Percentiles rank a stretch among this genome's conserved stretches.
phyloP scores from a whole-genome alignment of 495 filamentous ascomycete genomes.

The Choiromyces venosus region DNA sequence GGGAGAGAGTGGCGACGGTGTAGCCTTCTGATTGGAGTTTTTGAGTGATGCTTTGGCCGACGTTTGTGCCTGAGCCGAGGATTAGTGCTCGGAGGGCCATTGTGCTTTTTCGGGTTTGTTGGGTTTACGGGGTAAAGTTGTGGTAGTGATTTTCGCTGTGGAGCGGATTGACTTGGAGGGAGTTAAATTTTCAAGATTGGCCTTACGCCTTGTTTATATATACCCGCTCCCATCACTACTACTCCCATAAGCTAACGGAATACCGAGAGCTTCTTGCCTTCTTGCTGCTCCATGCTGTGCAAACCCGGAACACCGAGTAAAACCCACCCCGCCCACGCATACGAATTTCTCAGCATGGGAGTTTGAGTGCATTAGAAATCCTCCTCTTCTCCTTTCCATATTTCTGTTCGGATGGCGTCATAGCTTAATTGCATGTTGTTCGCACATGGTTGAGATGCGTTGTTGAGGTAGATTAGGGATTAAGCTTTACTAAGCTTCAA shows the following conservation, averaged over 20 bases:
- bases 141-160: background rate
- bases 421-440: too few relatives aligned
- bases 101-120: background rate
- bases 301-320: background rate
- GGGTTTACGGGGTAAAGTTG: background rate
- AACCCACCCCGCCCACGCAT: too few relatives aligned
- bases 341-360: background rate
- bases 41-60: slow-evolving; percentile 13
- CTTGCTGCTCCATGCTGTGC: background rate
- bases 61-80: slow-evolving; percentile 14
- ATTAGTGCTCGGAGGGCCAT: slow-evolving; percentile 20
- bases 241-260: background rate
- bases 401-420: too few relatives aligned
- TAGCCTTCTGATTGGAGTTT: slow-evolving; percentile 22
- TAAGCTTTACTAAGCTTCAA: background rate
- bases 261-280: background rate
- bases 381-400: too few relatives aligned
- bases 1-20: slow-evolving; percentile 14
- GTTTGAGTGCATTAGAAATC: background rate
- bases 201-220: background rate
- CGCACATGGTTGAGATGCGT: background rate
- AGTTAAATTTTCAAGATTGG: background rate
- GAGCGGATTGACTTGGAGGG: background rate
- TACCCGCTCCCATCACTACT: background rate
- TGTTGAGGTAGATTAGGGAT: background rate